These are phyloP conservation scores for Trichophaea hybrida DNA, from an alignment of 2,329 filamentous ascomycete species.

Conservation along the genomic window DNA sequence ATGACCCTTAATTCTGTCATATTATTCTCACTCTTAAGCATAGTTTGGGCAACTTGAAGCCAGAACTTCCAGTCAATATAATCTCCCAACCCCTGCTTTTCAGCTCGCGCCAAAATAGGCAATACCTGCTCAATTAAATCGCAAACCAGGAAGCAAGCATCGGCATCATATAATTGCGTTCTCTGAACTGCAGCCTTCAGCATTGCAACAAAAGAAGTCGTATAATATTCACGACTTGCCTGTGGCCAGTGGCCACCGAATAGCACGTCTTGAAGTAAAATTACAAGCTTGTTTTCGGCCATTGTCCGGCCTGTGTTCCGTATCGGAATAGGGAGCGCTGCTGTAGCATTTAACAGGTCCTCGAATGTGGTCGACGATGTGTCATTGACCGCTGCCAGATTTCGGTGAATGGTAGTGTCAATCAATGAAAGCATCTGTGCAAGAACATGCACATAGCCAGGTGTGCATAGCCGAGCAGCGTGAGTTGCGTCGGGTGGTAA, in stretches of 20 bases:
- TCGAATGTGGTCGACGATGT: slow-evolving; percentile 43
- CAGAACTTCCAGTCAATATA: slow-evolving; percentile 72
- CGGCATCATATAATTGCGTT: slow-evolving; percentile 67
- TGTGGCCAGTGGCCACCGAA: slow-evolving; percentile 31
- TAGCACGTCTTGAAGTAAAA: slow-evolving; percentile 68
- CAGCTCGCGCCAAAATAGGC: slow-evolving; percentile 42
- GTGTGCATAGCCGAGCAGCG: slow-evolving; percentile 42
- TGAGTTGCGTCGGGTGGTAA: slow-evolving; percentile 36
- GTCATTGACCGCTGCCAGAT: slow-evolving; percentile 30
- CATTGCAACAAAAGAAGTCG: slow-evolving; percentile 56
- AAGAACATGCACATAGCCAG: slow-evolving; percentile 66
- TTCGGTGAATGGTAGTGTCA: slow-evolving; percentile 70
- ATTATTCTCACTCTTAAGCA: slow-evolving; percentile 71
- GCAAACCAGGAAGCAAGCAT: slow-evolving; percentile 75
- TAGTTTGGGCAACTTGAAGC: slow-evolving; percentile 63
- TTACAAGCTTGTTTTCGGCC: slow-evolving; percentile 75
- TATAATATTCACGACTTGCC: slow-evolving; percentile 54
- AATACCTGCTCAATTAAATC: slow-evolving; percentile 79
- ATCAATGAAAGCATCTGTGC: slow-evolving; percentile 66
- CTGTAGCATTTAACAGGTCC: slow-evolving; percentile 51
- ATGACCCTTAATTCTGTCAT: slow-evolving; percentile 79
- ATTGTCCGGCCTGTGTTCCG: slow-evolving; percentile 55
- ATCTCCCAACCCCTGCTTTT: slow-evolving; percentile 27
- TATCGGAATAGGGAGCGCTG: slow-evolving; percentile 45
- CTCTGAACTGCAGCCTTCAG: slow-evolving; percentile 60